Evolutionary conservation across 345 rosid species (phyloP), one percentile per base, ranked within the genome.

Genomic region (Citrus glauca): DNA sequence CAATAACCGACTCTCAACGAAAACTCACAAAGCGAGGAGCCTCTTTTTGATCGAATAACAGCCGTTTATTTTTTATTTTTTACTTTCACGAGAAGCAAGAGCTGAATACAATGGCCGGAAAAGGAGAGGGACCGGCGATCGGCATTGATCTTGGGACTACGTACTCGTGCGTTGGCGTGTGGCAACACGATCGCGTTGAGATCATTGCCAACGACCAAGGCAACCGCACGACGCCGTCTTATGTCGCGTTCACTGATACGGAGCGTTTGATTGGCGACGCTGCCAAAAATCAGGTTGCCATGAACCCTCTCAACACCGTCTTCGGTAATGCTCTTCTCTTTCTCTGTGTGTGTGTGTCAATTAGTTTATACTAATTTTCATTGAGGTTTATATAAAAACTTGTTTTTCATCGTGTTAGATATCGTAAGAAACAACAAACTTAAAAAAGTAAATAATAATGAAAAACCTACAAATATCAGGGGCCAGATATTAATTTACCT

Each of bases 271-370:
- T 86, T 33, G 92, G 92, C 2, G 92, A 87, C 57, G 90, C 90
- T 5, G 92, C 92, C 27, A 87, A 89, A 86, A 89, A 89, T 45
- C 92, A 89, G 85, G 91, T 89, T 48, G 91, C 89, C 80, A 87
- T 87, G 90, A 89, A 89, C 73, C 90, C 92, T 19, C 57, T 66
- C 73, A 89, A 89, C 86, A 87, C 92, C 73, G 89, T 89, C 72
- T 89, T 87, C 69, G 90, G 89, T 89, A 76, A 16, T 65, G 76
- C 25, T 53, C 35, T 50, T 0, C 5, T 27, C 38, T 57, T 55
- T n/a, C 7, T 25, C 11, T 11, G 1, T 6, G 0, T 5, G 19
- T 33, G 24, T 24, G 2, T n/a, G 1, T 33, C 56, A 50, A 50
- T 50, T 50, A 14, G 20, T 50, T 50, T 50, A 50, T 5, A 2